phyloP scores from a whole-genome alignment of 108 stramenopile species.

The Thalassiosira profunda region DNA sequence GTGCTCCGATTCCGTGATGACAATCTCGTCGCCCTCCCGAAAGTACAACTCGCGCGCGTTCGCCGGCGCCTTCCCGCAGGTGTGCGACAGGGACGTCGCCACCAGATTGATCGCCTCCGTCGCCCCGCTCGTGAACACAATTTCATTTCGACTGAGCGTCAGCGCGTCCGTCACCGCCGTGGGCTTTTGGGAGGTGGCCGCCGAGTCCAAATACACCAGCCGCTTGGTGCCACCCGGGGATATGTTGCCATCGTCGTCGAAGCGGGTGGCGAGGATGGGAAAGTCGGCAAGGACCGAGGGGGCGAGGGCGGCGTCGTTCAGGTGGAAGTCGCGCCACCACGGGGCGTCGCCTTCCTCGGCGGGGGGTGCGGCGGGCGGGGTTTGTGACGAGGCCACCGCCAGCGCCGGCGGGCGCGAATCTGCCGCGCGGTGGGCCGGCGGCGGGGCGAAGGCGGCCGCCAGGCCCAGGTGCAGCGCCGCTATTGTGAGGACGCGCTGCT shows the following conservation, averaged over 20 bases:
- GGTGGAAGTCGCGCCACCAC: slow-evolving; percentile 47
- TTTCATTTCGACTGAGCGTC: slow-evolving; percentile 73
- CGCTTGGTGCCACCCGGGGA: slow-evolving; percentile 32
- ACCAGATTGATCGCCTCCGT: slow-evolving; percentile 96
- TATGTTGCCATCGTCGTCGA: slow-evolving; percentile 38
- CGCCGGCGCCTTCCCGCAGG: slow-evolving; percentile 49
- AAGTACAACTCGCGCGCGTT: slow-evolving; percentile 33
- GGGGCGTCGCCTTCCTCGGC: slow-evolving; percentile 13
- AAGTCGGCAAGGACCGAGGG: slow-evolving; percentile 43
- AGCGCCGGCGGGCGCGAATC: neutral
- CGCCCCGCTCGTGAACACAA: slow-evolving; percentile 94
- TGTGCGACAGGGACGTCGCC: slow-evolving; percentile 61
- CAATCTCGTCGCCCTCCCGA: slow-evolving; percentile 85
- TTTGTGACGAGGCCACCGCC: neutral
- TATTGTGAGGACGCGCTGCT: too few relatives aligned
- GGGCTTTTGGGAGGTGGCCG: slow-evolving; percentile 98
- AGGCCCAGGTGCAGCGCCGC: neutral
- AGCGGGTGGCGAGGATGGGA: slow-evolving; percentile 38
- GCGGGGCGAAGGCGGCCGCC: slow-evolving; percentile 8
- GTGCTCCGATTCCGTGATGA: slow-evolving; percentile 95
- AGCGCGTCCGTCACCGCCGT: slow-evolving; percentile 77
- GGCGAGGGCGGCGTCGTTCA: slow-evolving; percentile 36
- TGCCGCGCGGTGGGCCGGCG: neutral
- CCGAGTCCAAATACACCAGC: slow-evolving; percentile 95
- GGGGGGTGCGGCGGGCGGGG: neutral